Evolutionary conservation across 257 asterid genomes (phyloP).

Genomic region (Ehretia macrophylla): DNA sequence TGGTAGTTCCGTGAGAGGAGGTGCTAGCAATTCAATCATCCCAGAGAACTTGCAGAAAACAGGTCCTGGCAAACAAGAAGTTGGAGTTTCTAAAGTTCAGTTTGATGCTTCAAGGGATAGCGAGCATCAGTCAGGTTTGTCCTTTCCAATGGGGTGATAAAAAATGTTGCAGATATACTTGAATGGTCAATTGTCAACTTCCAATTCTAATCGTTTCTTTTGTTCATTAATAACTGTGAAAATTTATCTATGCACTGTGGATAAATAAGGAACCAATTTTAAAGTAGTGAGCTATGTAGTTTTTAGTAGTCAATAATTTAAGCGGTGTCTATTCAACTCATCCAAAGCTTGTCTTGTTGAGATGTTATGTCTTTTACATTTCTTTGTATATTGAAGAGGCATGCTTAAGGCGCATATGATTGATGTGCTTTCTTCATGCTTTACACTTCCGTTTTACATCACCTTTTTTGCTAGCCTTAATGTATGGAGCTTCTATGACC

Average conservation of each 20-base stretch:
- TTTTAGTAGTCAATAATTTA: not conserved
- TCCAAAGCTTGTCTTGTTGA: not conserved
- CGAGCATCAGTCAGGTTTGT: slow-evolving; percentile 33
- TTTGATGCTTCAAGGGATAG: slow-evolving; percentile 14
- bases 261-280: no score
- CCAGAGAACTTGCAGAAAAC: slow-evolving; percentile 18
- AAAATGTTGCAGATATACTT: not conserved
- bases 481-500: not conserved
- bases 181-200: not conserved
- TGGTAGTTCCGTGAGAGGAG: slow-evolving; percentile 26
- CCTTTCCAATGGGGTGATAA: not conserved
- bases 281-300: not conserved
- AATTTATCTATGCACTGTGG: no score
- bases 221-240: not conserved
- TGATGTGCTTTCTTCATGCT: not conserved
- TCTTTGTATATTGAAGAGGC: not conserved
- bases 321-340: not conserved
- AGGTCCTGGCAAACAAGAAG: slow-evolving; percentile 24
- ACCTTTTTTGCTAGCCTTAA: not conserved
- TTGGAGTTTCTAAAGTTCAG: slow-evolving; percentile 18
- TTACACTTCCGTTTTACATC: not conserved
- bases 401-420: not conserved
- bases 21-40: slow-evolving; percentile 17
- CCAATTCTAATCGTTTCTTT: not conserved
- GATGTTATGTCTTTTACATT: not conserved